Base-by-base conservation (phyloP, 495 filamentous ascomycete genomes). In the Chaetomidium leptoderma region DNA sequence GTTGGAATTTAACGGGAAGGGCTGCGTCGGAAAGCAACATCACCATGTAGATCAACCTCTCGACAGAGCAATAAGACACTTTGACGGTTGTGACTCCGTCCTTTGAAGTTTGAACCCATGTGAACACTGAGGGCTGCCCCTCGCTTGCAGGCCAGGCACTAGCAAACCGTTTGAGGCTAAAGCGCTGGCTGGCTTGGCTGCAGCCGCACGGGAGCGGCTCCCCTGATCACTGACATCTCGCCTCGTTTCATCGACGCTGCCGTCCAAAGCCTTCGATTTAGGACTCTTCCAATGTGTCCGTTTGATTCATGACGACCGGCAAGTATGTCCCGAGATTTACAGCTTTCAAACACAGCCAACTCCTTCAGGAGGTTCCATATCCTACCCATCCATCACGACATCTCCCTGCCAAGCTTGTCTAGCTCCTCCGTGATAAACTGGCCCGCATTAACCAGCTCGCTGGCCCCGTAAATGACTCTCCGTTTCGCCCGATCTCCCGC, bases 401-500 rank as follows among this genome's bases (percentile, higher is more conserved):
- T 71, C 61, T 80, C 77, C 54, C 64, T 65, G 3, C 95, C 95
- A 59, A 99, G 69, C 63, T 82, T 83, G 61, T 85, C 86, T 70
- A 97, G 69, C 72, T 95, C 92, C 57, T 86, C 83, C 47, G 71
- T 76, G 47, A 97, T 76, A 74, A 99, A 99, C 62, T 92, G 87
- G 63, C 83, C 84, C 1, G 95, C 92, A 67, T 91, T 96, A 59
- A 97, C 79, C 69, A 97, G 68, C 70, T 97, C 93, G 45, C 92
- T 99, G 68, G 91, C 95, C 6, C 95, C 95, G 72, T 99, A 99
- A 11, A 97, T 86, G 2, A 99, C 87, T 63, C 89, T 82, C 66
- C 88, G 85, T 67, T 83, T 85, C 5, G 71, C 68, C 14, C 75
- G 69, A 47, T 78, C 80, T 3, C 78, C 79, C 19, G 68, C 69